These are phyloP conservation scores for Colletotrichum sp. DNA, from an alignment of 2,329 filamentous ascomycete genomes.

Conservation along the genomic window DNA sequence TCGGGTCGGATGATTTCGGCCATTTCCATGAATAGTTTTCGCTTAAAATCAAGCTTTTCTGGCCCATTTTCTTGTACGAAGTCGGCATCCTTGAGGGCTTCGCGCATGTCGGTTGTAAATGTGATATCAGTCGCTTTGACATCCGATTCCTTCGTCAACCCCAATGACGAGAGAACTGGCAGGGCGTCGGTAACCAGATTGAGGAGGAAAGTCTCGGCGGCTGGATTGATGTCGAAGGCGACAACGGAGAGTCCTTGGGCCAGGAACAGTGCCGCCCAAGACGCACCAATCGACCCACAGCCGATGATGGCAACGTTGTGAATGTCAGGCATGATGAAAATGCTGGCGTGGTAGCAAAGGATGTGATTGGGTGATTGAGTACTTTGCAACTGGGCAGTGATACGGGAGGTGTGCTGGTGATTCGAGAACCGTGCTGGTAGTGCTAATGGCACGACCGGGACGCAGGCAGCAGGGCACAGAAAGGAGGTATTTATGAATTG, in stretches of 20 bases:
- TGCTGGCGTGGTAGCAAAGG: neutral
- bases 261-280: constrained; percentile 42
- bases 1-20: constrained; percentile 30
- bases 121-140: neutral
- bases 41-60: constrained; percentile 43
- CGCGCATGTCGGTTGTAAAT: constrained; percentile 4
- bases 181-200: constrained; percentile 11
- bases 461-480: neutral
- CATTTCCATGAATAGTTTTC: constrained; percentile 37
- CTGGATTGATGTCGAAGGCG: constrained; percentile 43
- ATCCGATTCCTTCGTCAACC: neutral
- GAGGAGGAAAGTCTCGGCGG: constrained; percentile 33
- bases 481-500: neutral
- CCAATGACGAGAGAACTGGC: constrained; percentile 4
- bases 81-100: constrained; percentile 27
- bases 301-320: constrained; percentile 34
- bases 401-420: neutral
- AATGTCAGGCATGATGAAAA: constrained; percentile 9
- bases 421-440: neutral
- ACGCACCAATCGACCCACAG: constrained; percentile 37
- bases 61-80: constrained; percentile 45
- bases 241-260: constrained; percentile 38
- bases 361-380: neutral
- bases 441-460: neutral
- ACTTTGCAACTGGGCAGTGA: neutral